These are phyloP conservation scores for Trichoderma orchidacearum DNA, from an alignment of 495 filamentous ascomycete species.

Conservation along the genomic window DNA sequence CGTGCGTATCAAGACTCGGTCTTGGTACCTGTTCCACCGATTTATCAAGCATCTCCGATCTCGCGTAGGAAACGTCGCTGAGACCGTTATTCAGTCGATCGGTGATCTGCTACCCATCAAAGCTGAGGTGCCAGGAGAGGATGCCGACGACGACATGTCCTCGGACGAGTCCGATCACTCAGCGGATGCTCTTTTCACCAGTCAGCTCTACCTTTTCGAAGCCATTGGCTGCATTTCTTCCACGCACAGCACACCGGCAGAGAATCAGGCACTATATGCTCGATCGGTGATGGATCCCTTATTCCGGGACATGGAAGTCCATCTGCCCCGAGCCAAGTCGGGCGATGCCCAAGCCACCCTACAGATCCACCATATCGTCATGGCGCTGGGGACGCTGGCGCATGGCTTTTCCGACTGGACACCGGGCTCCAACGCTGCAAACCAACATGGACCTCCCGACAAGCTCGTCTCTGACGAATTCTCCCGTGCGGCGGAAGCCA, in stretches of 20 bases:
- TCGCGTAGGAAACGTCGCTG: slow-evolving; percentile 75
- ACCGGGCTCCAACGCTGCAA: slow-evolving; percentile 43
- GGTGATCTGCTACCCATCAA: slow-evolving; percentile 78
- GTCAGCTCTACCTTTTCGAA: slow-evolving; percentile 88
- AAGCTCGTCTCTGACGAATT: slow-evolving; percentile 71
- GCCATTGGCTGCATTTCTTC: slow-evolving; percentile 85
- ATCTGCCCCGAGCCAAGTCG: slow-evolving; percentile 56
- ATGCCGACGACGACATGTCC: slow-evolving; percentile 80
- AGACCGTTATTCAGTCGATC: slow-evolving; percentile 82
- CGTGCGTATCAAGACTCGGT: slow-evolving; percentile 69
- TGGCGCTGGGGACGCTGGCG: slow-evolving; percentile 86
- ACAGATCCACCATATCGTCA: slow-evolving; percentile 91
- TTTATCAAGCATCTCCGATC: slow-evolving; percentile 78
- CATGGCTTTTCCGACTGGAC: slow-evolving; percentile 82
- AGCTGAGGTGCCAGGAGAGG: slow-evolving; percentile 67
- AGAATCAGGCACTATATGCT: slow-evolving; percentile 73
- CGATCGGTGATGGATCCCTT: slow-evolving; percentile 77
- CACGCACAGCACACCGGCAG: slow-evolving; percentile 52
- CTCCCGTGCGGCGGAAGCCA: slow-evolving; percentile 67
- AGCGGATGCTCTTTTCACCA: slow-evolving; percentile 75
- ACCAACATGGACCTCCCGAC: slow-evolving; percentile 36
- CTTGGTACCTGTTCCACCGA: slow-evolving; percentile 93
- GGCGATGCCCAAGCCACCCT: slow-evolving; percentile 69
- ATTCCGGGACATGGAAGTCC: slow-evolving; percentile 69
- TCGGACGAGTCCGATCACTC: slow-evolving; percentile 82